A percentile compares a stretch with the other conserved stretches of the same genome.
These are phyloP conservation scores for Phytophthora ohioensis DNA, from an alignment of 352 stramenopile species.

Conservation along the genomic window DNA sequence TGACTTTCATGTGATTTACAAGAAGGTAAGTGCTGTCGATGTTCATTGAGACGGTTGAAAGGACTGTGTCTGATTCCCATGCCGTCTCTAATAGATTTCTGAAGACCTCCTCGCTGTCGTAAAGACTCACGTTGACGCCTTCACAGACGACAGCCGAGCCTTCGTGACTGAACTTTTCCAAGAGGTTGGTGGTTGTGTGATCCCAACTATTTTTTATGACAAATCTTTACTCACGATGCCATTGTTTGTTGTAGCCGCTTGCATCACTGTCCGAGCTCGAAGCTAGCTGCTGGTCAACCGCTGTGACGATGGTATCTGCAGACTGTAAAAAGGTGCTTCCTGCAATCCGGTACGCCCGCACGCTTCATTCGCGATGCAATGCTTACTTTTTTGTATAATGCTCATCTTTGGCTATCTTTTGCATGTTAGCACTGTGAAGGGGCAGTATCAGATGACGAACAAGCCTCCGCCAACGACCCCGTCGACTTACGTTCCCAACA, in stretches of 20 bases:
- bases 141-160: conserved; percentile 51
- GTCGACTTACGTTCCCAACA: conserved; percentile 83
- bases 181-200: conserved; percentile 35
- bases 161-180: conserved; percentile 65
- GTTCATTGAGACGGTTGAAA: not conserved
- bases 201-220: not conserved
- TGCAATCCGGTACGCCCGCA: conserved; percentile 64
- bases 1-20: conserved; percentile 71
- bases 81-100: conserved; percentile 54
- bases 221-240: too few relatives aligned
- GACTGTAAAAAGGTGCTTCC: conserved; percentile 91
- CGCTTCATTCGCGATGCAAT: not conserved
- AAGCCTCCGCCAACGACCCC: conserved; percentile 73
- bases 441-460: conserved; percentile 92
- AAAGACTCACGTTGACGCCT: conserved; percentile 39
- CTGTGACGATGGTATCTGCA: conserved; percentile 63
- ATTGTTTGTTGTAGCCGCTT: conserved; percentile 47
- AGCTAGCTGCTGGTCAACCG: conserved; percentile 68
- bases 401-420: conserved; percentile 12
- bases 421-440: conserved; percentile 77
- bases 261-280: conserved; percentile 54
- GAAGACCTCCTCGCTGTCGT: conserved; percentile 54
- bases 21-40: conserved; percentile 51
- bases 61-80: conserved; percentile 1
- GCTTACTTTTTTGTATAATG: too few relatives aligned